Evolutionary conservation across 371 early-diverging fungal species (phyloP), one percentile per base, ranked within the genome.

Genomic region (Mortierella sp.): DNA sequence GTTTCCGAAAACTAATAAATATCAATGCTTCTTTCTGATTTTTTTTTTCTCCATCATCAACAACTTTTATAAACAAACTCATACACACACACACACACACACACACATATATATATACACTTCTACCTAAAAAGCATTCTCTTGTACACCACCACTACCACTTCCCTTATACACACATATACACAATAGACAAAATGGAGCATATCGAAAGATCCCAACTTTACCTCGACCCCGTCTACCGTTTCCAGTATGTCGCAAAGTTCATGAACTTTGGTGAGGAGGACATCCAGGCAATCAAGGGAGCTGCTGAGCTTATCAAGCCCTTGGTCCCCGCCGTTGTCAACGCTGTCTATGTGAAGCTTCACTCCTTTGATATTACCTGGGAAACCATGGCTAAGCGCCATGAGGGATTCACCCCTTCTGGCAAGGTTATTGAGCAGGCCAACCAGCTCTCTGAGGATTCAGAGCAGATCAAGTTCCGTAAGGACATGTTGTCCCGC

Each of bases 241-340:
- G 94, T 22, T 92, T 88, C 83, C 83, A 90, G 33, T 95, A 93
- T 74, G 91, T 94, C 57, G 81, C 91, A 36, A 79, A 84, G 59
- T 94, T 94, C 63, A 85, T 92, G 73, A 90, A 88, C 61, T 94
- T 94, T 75, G 88, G 88, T 68, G 84, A 85, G 55, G 78, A 74
- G n/a, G 92, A 92, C 72, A 83, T 87, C 47, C 83, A 79, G 38
- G 90, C 90, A 22, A 92, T 96, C 78, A 85, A 91, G 69, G 85
- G 82, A 8, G 91, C 94, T 0, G 95, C 91, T 8, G 83, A 86
- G 6, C 69, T 88, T 6, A 79, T 96, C 41, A 87, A 84, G 9
- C 95, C 93, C 13, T 84, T 95, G 16, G 93, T 94, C 9, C 96
- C 95, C 6, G 88, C 86, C 15, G 91, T 96, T 11, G 96, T 95